These are phyloP conservation scores for Acmispon strigosus DNA, from an alignment of 306 rosid species.

Conservation along the genomic window DNA sequence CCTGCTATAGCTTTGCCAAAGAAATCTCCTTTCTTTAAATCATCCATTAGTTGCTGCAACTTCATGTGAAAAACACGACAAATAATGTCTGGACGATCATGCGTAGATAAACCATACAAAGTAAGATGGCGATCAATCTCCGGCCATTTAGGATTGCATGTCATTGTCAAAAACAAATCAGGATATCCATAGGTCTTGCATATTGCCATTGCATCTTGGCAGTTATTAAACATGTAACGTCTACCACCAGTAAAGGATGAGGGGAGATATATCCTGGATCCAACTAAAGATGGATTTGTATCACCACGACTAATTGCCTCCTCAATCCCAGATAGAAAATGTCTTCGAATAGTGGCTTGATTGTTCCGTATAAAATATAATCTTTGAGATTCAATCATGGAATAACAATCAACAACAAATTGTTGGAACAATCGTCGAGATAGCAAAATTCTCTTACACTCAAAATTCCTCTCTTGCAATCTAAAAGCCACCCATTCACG, in stretches of 20 bases:
- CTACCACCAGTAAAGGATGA: not conserved
- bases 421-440: not conserved
- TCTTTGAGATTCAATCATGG: not conserved
- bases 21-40: not conserved
- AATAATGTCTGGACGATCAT: not conserved
- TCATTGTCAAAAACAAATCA: too few species aligned
- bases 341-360: not conserved
- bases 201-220: too few species aligned
- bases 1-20: not conserved
- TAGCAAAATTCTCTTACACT: not conserved
- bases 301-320: not conserved
- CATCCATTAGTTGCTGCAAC: too few species aligned
- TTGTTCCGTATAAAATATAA: too few species aligned
- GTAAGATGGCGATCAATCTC: not conserved
- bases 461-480: too few species aligned
- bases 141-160: not conserved
- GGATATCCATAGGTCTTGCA: too few species aligned
- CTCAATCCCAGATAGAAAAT: not conserved
- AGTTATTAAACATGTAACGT: not conserved
- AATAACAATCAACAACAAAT: not conserved
- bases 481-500: not conserved
- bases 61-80: not conserved
- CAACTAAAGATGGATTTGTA: too few species aligned
- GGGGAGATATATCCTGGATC: not conserved
- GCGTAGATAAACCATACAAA: not conserved